Evolutionary conservation across 495 filamentous ascomycete genomes (phyloP).

Genomic region (Aspergillus taichungensis): DNA sequence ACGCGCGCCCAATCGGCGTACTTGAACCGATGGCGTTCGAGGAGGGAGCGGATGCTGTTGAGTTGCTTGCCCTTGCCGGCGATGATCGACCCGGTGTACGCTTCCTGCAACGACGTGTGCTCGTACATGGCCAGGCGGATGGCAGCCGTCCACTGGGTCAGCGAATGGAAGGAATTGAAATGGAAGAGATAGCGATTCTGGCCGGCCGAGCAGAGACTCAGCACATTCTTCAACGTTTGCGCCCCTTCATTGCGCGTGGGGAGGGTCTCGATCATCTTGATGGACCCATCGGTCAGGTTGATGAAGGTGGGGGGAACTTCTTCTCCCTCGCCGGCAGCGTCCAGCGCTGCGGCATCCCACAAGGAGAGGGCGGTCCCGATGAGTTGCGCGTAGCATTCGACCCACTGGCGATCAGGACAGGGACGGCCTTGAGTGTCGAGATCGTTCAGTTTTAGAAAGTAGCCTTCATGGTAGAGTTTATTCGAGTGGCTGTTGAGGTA

Average conservation of each 20-base stretch:
- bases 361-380: constrained; percentile 90
- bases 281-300: constrained; percentile 92
- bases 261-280: constrained; percentile 93
- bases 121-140: constrained; percentile 95
- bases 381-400: constrained; percentile 94
- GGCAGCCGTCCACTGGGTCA: constrained; percentile 92
- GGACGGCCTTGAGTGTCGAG: constrained; percentile 80
- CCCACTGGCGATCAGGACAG: constrained; percentile 80
- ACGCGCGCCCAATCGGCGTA: constrained; percentile 94
- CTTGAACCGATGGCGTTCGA: constrained; percentile 66
- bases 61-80: constrained; percentile 85
- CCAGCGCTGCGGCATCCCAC: constrained; percentile 92
- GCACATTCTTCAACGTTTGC: constrained; percentile 79
- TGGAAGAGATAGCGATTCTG: constrained; percentile 92
- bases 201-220: constrained; percentile 90
- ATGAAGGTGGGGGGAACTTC: constrained; percentile 92
- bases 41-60: constrained; percentile 79
- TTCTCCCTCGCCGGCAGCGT: constrained; percentile 71
- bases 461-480: constrained; percentile 95
- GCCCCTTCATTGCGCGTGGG: constrained; percentile 69
- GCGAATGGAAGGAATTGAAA: constrained; percentile 88
- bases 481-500: constrained; percentile 92
- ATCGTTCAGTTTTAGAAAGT: constrained; percentile 93
- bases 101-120: constrained; percentile 85
- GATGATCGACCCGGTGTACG: constrained; percentile 92